phyloP scores from a whole-genome alignment of 2,329 filamentous ascomycete genomes.

The Blastomyces percursus region DNA sequence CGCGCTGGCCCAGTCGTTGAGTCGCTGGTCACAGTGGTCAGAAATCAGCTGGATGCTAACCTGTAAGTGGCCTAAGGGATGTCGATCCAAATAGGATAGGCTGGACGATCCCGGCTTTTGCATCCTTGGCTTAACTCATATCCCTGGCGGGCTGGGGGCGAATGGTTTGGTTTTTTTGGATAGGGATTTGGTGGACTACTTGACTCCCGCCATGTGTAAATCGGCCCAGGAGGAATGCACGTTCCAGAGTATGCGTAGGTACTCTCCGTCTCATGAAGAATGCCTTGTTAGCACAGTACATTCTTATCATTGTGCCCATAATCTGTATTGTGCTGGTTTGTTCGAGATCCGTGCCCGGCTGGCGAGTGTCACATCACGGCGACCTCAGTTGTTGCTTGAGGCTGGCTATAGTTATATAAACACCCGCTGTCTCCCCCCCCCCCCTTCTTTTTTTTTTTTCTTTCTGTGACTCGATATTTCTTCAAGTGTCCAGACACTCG shows the following conservation, averaged over 20 bases:
- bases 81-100: slow-evolving; percentile 3
- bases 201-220: too few relatives aligned
- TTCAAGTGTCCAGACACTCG: too few relatives aligned
- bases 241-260: too few relatives aligned
- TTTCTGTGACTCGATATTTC: neutral
- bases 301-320: too few relatives aligned
- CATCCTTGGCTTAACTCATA: neutral
- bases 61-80: neutral
- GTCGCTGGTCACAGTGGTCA: neutral
- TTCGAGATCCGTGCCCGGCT: neutral
- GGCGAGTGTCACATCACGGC: neutral
- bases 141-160: too few relatives aligned
- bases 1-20: neutral
- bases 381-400: neutral
- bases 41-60: neutral
- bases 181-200: too few relatives aligned
- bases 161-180: too few relatives aligned
- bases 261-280: too few relatives aligned
- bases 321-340: too few relatives aligned
- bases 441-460: neutral
- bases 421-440: neutral
- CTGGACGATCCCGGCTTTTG: neutral
- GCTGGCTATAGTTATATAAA: neutral
- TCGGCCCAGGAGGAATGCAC: too few relatives aligned
- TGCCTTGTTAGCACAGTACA: too few relatives aligned